phyloP scores from a whole-genome alignment of 192 early-diverging fungal genomes.

The Backusella morwellensis region DNA sequence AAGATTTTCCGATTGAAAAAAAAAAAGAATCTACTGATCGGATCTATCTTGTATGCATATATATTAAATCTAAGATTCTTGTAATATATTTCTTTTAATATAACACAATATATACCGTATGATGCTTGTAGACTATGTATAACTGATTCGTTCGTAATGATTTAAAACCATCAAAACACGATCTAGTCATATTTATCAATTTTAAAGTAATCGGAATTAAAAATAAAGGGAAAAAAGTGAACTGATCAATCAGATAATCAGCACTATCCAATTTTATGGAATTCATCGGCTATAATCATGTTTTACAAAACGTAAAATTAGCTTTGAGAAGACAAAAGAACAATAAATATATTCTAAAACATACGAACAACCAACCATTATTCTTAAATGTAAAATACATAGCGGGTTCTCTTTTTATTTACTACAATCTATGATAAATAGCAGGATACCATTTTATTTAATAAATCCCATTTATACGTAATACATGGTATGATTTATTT shows the following conservation, averaged over 20 bases:
- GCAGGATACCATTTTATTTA: too few relatives aligned
- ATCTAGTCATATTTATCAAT: not conserved
- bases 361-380: not conserved
- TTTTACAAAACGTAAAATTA: not conserved
- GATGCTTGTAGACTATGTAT: not conserved
- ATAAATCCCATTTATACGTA: too few relatives aligned
- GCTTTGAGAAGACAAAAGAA: not conserved
- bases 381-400: too few relatives aligned
- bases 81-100: not conserved
- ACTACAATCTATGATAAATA: too few relatives aligned
- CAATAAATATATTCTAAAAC: not conserved
- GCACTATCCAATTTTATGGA: not conserved
- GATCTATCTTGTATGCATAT: not conserved
- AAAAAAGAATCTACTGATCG: not conserved
- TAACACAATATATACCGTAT: not conserved
- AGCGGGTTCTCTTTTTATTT: too few relatives aligned
- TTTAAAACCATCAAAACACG: not conserved
- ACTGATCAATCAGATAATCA: constrained; percentile 4
- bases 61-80: not conserved
- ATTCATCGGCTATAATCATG: not conserved
- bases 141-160: not conserved
- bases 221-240: not conserved
- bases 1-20: not conserved
- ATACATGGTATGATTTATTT: too few relatives aligned
- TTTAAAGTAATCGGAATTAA: not conserved